phyloP scores from a whole-genome alignment of 768 basidiomycete genomes.

The Tubosaeta sp. region DNA sequence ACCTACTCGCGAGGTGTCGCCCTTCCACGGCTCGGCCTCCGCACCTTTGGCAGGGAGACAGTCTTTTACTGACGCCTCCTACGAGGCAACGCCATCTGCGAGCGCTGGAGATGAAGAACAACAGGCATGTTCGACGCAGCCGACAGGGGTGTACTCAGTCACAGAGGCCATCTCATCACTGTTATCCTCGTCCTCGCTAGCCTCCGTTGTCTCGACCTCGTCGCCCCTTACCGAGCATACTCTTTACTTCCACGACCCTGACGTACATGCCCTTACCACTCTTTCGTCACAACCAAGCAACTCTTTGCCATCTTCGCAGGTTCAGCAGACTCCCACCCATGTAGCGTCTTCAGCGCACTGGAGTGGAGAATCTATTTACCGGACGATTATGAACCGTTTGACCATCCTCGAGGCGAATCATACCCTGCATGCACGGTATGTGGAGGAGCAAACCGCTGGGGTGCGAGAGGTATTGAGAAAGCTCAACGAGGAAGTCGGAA shows the following conservation, averaged over 20 bases:
- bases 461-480: slow-evolving; percentile 71
- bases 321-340: slow-evolving; percentile 6
- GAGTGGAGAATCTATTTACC: slow-evolving; percentile 87
- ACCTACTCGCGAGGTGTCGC: background rate
- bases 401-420: slow-evolving; percentile 82
- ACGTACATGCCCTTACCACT: background rate
- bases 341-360: slow-evolving; percentile 12
- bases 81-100: background rate
- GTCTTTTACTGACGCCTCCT: background rate
- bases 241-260: slow-evolving; percentile 5
- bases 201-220: slow-evolving; percentile 1
- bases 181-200: slow-evolving; percentile 5
- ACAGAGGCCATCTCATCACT: slow-evolving; percentile 25
- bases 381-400: slow-evolving; percentile 93
- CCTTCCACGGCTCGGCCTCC: background rate
- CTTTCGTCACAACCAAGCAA: slow-evolving; percentile 9
- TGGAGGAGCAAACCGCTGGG: slow-evolving; percentile 81
- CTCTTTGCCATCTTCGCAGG: background rate
- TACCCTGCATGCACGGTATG: slow-evolving; percentile 77
- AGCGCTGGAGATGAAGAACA: background rate
- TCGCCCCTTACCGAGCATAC: slow-evolving; percentile 1
- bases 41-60: background rate
- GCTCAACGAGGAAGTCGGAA: slow-evolving; percentile 73
- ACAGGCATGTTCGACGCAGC: background rate
- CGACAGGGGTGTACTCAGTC: slow-evolving; percentile 8